These are phyloP conservation scores for Gastrolobium bilobum DNA, from an alignment of 306 rosid genomes.

Conservation along the genomic window DNA sequence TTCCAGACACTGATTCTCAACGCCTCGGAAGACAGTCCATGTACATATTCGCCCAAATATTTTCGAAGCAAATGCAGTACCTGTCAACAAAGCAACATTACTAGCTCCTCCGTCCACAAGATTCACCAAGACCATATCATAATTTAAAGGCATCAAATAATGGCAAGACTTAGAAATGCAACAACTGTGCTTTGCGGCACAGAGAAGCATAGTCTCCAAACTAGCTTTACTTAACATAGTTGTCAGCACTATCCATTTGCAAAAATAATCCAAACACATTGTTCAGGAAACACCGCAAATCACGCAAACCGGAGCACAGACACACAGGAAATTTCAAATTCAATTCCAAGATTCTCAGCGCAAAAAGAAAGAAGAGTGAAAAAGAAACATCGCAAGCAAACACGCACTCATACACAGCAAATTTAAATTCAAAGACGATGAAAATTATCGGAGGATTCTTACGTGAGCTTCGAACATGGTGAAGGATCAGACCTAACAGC, in stretches of 20 bases:
- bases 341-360: not conserved
- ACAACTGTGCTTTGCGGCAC: not conserved
- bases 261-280: not conserved
- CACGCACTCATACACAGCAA: not conserved
- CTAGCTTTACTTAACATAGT: not conserved
- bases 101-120: conserved; percentile 18
- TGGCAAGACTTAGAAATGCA: not conserved
- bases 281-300: conserved; percentile 1
- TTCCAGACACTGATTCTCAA: conserved; percentile 98
- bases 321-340: not conserved
- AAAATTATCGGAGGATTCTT: conserved; percentile 44
- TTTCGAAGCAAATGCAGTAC: conserved; percentile 92
- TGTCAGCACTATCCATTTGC: not conserved
- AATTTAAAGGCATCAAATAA: not conserved
- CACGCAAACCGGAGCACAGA: not conserved
- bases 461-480: conserved; percentile 99
- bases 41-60: conserved; percentile 97
- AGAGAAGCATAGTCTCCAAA: conserved; percentile 14
- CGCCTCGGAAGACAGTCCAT: conserved; percentile 94
- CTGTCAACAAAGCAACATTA: conserved; percentile 54
- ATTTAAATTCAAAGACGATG: not conserved
- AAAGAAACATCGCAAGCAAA: not conserved
- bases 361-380: not conserved
- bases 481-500: conserved; percentile 50
- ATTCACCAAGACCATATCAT: not conserved